phyloP scores from a whole-genome alignment of 305 asterid species.

The Fraxinus ornus region DNA sequence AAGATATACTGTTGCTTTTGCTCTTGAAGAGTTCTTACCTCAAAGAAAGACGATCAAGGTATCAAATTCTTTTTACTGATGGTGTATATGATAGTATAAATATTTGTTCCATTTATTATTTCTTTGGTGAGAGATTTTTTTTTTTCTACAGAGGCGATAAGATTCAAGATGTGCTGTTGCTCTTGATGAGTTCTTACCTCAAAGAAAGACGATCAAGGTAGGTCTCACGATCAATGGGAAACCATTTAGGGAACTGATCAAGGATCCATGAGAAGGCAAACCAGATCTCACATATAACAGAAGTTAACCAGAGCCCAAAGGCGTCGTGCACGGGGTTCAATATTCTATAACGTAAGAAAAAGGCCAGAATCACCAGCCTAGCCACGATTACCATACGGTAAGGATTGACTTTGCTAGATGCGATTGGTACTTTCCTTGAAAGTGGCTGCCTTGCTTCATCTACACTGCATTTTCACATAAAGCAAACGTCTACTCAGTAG shows the following conservation, averaged over 20 bases:
- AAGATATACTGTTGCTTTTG: not conserved
- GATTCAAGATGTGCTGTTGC: no score
- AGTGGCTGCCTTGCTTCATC: conserved; percentile 97
- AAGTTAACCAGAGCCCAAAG: conserved; percentile 95
- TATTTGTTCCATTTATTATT: not conserved
- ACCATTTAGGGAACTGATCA: conserved; percentile 99
- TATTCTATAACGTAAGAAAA: conserved; percentile 88
- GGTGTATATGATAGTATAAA: not conserved
- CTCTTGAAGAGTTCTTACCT: no score
- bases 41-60: no score
- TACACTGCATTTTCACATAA: conserved; percentile 51
- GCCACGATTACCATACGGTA: conserved; percentile 92
- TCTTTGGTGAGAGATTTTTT: not conserved
- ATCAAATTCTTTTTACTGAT: not conserved
- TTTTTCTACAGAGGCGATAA: not conserved
- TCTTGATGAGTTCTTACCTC: conserved; percentile 44
- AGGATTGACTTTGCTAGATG: conserved; percentile 93
- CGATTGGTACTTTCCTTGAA: conserved; percentile 96
- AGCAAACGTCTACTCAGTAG: not conserved
- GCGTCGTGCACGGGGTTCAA: conserved; percentile 95
- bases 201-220: conserved; percentile 96
- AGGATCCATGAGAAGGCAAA: conserved; percentile 97
- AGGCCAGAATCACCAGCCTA: conserved; percentile 67
- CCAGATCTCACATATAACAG: conserved; percentile 95
- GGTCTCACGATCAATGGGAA: conserved; percentile 91